Conservation (phyloP, 441 rosid species). For the Mallotus repandus region DNA sequence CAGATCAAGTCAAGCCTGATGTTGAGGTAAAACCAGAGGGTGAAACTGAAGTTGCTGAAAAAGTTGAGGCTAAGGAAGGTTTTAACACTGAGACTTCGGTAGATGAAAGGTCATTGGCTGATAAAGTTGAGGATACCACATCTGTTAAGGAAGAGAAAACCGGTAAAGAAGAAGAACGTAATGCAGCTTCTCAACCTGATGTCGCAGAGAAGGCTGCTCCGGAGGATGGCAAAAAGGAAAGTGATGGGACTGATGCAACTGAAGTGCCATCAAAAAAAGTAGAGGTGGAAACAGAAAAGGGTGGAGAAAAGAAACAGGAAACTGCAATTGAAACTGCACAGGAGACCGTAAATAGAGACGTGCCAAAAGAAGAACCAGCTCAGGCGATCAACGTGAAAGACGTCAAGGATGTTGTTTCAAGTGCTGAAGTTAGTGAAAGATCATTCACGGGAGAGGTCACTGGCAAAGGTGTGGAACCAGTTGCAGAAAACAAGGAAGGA, state of each 20-base stretch:
- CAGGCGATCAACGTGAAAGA: slow-evolving; percentile 16
- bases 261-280: slow-evolving; percentile 18
- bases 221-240: slow-evolving; percentile 14
- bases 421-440: slow-evolving; percentile 17
- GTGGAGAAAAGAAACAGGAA: slow-evolving; percentile 11
- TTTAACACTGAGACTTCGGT: neutral
- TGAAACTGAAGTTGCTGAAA: slow-evolving; percentile 10
- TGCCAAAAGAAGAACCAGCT: slow-evolving; percentile 12
- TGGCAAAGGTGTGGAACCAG: slow-evolving; percentile 3
- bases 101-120: slow-evolving; percentile 18
- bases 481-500: slow-evolving; percentile 15
- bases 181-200: slow-evolving; percentile 1
- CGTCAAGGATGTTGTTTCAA: slow-evolving; percentile 8
- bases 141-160: slow-evolving; percentile 21
- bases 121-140: slow-evolving; percentile 23
- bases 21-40: slow-evolving; percentile 12
- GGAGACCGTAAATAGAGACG: slow-evolving; percentile 2
- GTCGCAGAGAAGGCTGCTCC: slow-evolving; percentile 4
- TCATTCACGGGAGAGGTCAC: slow-evolving; percentile 11
- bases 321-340: neutral
- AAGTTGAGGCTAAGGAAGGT: slow-evolving; percentile 27
- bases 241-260: neutral
- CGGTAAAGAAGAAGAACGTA: slow-evolving; percentile 11
- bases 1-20: slow-evolving; percentile 20
- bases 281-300: slow-evolving; percentile 8